Base-by-base conservation (phyloP, 371 early-diverging fungal species). In the Mortierella sp. region DNA sequence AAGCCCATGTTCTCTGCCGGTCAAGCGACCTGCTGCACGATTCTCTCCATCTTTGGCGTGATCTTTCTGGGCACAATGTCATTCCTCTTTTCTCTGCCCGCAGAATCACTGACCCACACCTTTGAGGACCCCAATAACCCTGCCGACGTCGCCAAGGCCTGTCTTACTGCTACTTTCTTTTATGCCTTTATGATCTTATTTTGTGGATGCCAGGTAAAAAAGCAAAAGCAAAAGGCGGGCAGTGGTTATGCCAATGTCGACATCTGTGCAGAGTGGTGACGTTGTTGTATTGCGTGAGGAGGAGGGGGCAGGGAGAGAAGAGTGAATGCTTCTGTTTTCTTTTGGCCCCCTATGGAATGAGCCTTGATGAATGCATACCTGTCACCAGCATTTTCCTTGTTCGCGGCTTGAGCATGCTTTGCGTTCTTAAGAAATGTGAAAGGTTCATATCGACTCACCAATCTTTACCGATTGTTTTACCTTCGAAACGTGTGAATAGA, bases 1-100 rank as follows among this genome's bases (percentile, higher is more conserved):
- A 87, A 80, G 81, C 83, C 87, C 14, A 77, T 87, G 64, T 77
- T 87, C 70, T 82, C 83, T 48, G 70, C 74, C 44, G 82, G 78
- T 14, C 31, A 83, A 40, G 81, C 83, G 28, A 75, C 80, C 16
- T 87, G 82, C 70, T 87, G 82, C 75, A 74, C 83, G 16, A 61
- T 87, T 55, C 70, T 87, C 48, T 82, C 83, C 21, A 75, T 87
- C 72, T 87, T 87, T 83, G 87, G 87, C 21, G 83, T 87, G 69
- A 76, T 87, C 81, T 80, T 87, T 54, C 31, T 87, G 81, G 80
- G 82, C 40, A 82, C 75, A 34, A 75, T 87, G 81, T 70, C 77
- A n/a, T 78, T 72, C 77, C 81, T 87, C 74, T 87, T 82, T 76
- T 76, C 78, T 10, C 21, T 83, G n/a, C 83, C 82, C 13, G 87